Base-by-base conservation (phyloP, 371 early-diverging fungal genomes). In the Apophysomyces variabilis region DNA sequence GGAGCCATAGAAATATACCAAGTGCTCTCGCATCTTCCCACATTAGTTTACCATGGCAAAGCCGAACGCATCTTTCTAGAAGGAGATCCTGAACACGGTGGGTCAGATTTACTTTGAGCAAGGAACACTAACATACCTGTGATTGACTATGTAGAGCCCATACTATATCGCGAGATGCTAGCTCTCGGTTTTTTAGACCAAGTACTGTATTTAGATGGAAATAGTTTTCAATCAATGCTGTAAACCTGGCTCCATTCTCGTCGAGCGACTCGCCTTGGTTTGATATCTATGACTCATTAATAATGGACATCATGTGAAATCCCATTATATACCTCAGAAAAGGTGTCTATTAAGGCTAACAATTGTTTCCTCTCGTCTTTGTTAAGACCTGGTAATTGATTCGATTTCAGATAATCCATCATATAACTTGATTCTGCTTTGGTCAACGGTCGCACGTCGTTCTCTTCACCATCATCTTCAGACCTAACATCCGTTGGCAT, bases 61-160 rank as follows among this genome's bases (percentile, higher is more conserved):
- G 75, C n/a, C 75, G 79, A 11, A 80, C 71, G 45, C 89, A 83
- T 37, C 88, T 85, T 38, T 95, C 89, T 6, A 94, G 71, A 18
- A 96, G 72, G 5, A 89, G 72, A 76, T 94, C 93, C 89, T 91
- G 6, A 18, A 13, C 13, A 45, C 46, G 16, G 12, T 45, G 16
- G 46, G 1, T 45, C n/a, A 12, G 13, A 26, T 3, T 26, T 26
- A 26, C 8, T 41, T 41, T 41, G 1, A 41, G 41, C 13, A 13
- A 8, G 21, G 16, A 47, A 18, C 21, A 11, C 9, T 50, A 3
- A 2, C 18, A 64, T 64, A 85, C 90, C 85, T 97, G 96, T 3
- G 95, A 95, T 70, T 93, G 92, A 77, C 95, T 94, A 68, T 92
- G 92, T 47, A 90, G 84, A 0, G 94, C 97, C 95, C 95, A 97